These are phyloP conservation scores for Triadica sebifera DNA, from an alignment of 345 rosid genomes.

Conservation along the genomic window DNA sequence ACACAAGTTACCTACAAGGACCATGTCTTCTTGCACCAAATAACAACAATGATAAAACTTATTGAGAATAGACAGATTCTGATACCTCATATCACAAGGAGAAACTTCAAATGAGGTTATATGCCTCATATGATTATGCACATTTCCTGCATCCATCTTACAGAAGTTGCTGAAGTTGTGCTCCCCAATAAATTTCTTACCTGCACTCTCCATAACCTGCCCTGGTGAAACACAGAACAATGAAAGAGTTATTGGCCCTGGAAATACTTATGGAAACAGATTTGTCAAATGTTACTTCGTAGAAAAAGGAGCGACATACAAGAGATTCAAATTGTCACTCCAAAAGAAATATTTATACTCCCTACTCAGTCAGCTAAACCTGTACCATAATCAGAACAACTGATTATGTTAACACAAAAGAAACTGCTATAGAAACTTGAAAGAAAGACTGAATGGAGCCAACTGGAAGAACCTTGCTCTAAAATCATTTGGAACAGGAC, in stretches of 20 bases:
- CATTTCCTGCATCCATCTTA: slow-evolving; percentile 93
- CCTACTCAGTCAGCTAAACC: slow-evolving; percentile 86
- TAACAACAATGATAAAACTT: not conserved
- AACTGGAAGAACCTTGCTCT: slow-evolving; percentile 68
- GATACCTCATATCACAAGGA: slow-evolving; percentile 65
- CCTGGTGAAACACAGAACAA: slow-evolving; percentile 36
- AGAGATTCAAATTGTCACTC: slow-evolving; percentile 63
- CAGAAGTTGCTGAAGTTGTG: slow-evolving; percentile 94
- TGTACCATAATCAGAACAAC: slow-evolving; percentile 32
- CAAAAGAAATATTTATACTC: slow-evolving; percentile 83
- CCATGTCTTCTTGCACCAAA: not conserved
- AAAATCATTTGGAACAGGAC: slow-evolving; percentile 78
- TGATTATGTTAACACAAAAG: slow-evolving; percentile 7
- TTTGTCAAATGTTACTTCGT: not conserved
- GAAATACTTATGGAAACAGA: slow-evolving; percentile 6
- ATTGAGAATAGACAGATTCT: not conserved
- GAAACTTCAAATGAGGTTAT: slow-evolving; percentile 60
- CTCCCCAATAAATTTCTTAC: slow-evolving; percentile 77
- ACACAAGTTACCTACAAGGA: not conserved
- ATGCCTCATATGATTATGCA: slow-evolving; percentile 65
- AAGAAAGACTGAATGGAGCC: not conserved
- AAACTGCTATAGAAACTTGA: not conserved
- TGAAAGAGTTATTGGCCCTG: slow-evolving; percentile 12
- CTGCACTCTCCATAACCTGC: slow-evolving; percentile 82
- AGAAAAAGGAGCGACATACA: slow-evolving; percentile 23